Evolutionary conservation across 2,329 filamentous ascomycete genomes (phyloP).

Genomic region (Aurifilum marmelostoma): DNA sequence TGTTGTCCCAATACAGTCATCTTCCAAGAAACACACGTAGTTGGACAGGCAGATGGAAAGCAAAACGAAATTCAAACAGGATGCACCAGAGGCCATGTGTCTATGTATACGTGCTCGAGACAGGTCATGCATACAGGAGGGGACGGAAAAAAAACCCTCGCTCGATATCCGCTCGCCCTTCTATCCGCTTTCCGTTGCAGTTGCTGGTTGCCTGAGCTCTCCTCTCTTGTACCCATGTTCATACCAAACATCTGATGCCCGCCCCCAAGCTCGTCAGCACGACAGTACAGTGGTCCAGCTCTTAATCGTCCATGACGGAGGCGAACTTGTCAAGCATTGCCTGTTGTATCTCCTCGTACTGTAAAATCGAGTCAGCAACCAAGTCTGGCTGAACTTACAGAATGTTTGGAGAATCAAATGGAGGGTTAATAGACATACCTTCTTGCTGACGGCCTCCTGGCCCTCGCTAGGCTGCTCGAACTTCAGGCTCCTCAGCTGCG

Average conservation of each 20-base stretch:
- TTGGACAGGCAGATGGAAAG: neutral
- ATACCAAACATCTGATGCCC: slow-evolving; percentile 17
- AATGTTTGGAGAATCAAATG: neutral
- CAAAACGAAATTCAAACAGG: neutral
- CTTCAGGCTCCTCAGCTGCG: slow-evolving; percentile 86
- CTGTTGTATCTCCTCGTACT: slow-evolving; percentile 93
- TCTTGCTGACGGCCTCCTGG: slow-evolving; percentile 79
- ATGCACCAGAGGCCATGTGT: slow-evolving; percentile 13
- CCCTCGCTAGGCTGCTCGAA: slow-evolving; percentile 91
- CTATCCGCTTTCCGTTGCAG: neutral
- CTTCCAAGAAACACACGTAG: neutral
- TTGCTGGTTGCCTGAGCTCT: neutral
- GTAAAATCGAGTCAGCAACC: slow-evolving; percentile 44
- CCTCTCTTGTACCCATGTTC: slow-evolving; percentile 2
- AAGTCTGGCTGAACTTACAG: no score
- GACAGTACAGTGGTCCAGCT: slow-evolving; percentile 26
- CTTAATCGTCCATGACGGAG: slow-evolving; percentile 89
- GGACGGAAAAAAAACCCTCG: neutral
- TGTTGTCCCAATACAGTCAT: neutral
- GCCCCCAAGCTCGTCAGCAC: neutral
- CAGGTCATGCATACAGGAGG: slow-evolving; percentile 24
- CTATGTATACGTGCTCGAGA: slow-evolving; percentile 20
- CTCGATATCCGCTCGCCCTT: slow-evolving; percentile 7
- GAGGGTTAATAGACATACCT: slow-evolving; percentile 59
- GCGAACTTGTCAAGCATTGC: slow-evolving; percentile 97